phyloP scores from a whole-genome alignment of 2,329 filamentous ascomycete species.

The Balansia obtecta region DNA sequence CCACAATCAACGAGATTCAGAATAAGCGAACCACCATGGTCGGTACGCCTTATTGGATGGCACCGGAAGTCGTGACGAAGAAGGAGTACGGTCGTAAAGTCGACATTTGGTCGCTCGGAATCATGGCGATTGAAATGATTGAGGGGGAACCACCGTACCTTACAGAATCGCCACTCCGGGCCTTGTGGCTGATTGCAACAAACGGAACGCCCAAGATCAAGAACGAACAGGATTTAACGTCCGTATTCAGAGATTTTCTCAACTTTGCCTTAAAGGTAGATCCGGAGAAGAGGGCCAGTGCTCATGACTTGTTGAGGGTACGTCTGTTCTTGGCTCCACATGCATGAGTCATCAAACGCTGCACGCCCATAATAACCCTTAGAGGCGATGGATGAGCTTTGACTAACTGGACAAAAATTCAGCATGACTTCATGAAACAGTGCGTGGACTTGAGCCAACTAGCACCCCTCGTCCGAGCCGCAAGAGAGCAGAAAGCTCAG shows the following conservation, averaged over 20 bases:
- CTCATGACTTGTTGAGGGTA: constrained; percentile 86
- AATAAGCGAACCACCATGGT: constrained; percentile 99
- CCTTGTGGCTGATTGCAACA: constrained; percentile 90
- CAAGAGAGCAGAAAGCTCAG: constrained; percentile 71
- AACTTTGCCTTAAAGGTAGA: constrained; percentile 92
- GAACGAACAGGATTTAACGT: constrained; percentile 71
- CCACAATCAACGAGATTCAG: constrained; percentile 92
- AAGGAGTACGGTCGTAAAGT: constrained; percentile 98
- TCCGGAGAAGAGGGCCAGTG: constrained; percentile 90
- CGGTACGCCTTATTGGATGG: constrained; percentile 99
- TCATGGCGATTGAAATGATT: constrained; percentile 99
- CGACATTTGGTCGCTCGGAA: constrained; percentile 95
- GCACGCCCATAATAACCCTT: too few relatives aligned
- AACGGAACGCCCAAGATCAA: constrained; percentile 94
- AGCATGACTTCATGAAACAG: constrained; percentile 72
- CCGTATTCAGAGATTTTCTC: constrained; percentile 82
- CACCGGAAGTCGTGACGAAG: constrained; percentile 89
- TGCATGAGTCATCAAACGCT: too few relatives aligned
- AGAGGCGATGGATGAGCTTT: too few relatives aligned
- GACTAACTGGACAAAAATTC: constrained; percentile 3
- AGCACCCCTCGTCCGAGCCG: constrained; percentile 76
- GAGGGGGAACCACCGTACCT: constrained; percentile 96
- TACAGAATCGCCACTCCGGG: constrained; percentile 85
- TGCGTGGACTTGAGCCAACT: constrained; percentile 66
- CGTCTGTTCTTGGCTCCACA: too few relatives aligned